phyloP scores from a whole-genome alignment of 208 protist genomes.

The Leishmania tropica region DNA sequence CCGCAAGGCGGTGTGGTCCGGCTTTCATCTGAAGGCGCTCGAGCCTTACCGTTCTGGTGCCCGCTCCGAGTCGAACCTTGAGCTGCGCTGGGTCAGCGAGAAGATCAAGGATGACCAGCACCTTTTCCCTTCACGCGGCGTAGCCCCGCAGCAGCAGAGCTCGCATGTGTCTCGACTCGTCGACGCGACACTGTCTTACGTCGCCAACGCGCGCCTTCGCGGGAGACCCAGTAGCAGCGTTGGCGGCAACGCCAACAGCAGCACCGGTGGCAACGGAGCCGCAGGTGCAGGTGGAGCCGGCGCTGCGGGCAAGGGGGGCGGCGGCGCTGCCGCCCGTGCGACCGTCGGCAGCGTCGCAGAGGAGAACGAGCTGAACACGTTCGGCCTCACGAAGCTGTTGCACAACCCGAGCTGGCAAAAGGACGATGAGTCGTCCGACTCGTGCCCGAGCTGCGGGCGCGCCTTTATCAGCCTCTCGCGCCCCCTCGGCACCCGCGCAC shows the following conservation, averaged over 20 bases:
- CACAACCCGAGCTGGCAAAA: constrained; percentile 62
- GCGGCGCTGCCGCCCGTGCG: neutral
- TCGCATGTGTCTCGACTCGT: constrained; percentile 21
- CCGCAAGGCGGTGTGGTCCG: constrained; percentile 30
- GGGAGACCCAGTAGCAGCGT: constrained; percentile 10
- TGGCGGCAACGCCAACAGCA: neutral
- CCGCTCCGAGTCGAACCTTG: constrained; percentile 43
- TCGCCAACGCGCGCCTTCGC: constrained; percentile 27
- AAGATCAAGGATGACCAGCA: constrained; percentile 61
- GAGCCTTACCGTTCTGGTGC: constrained; percentile 27
- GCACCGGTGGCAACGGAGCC: neutral
- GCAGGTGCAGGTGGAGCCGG: neutral
- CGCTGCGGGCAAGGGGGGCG: neutral
- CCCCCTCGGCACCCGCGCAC: constrained; percentile 38
- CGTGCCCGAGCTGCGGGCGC: constrained; percentile 47
- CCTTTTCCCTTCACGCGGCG: constrained; percentile 42
- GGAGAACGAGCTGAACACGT: constrained; percentile 49
- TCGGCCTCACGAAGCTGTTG: constrained; percentile 41
- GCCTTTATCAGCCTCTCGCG: constrained; percentile 38
- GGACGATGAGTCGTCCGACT: constrained; percentile 45
- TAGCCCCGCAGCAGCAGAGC: constrained; percentile 20
- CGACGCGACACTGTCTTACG: constrained; percentile 31
- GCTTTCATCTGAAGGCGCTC: constrained; percentile 30
- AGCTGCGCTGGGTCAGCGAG: constrained; percentile 42
- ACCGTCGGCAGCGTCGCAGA: neutral